Evolutionary conservation across 495 filamentous ascomycete species (phyloP), one percentile per base, ranked within the genome.

Genomic region (Penicillium bialowiezense): DNA sequence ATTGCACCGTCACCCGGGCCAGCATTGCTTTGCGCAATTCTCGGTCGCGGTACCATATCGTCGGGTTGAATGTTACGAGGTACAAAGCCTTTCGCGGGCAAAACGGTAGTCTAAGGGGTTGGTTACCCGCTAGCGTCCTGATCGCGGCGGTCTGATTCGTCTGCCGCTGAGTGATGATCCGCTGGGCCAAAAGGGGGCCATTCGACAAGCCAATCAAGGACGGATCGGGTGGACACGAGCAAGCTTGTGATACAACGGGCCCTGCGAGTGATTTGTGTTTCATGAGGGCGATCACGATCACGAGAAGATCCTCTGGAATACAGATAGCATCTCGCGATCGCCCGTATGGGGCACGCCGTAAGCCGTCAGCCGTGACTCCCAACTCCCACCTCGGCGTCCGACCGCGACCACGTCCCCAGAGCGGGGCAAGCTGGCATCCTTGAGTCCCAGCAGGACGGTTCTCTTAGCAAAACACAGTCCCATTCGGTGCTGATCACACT

Each of bases 111-210:
- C 33, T 41, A 32, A 31, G 35, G 28, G 45, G 33, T 39, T 31
- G 21, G 33, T 23, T 31, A 7, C 40, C 17, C 34, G 18, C 36
- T 57, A 43, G 44, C 41, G 41, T 24, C 15, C 24, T 34, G 20
- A 23, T 46, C 29, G 35, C 18, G 38, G 10, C 10, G 14, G 13
- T 17, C 9, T 57, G 50, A 54, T 57, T 57, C 36, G 54, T 24
- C 23, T 15, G 36, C 3, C 7, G 7, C 15, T 32, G 35, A 15
- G 28, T 38, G 43, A 34, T 24, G 55, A 58, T 54, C 55, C 51
- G 28, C 48, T 48, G 31, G 23, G 36, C 37, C 33, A 37, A 15
- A 31, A 51, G 37, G 38, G 40, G 35, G 21, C 42, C 21, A 7
- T 8, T 26, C 34, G 14, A 0, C 3, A 7, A 10, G 15, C 51